phyloP scores from a whole-genome alignment of 2,329 filamentous ascomycete genomes.

The Metarhizium anisopliae region DNA sequence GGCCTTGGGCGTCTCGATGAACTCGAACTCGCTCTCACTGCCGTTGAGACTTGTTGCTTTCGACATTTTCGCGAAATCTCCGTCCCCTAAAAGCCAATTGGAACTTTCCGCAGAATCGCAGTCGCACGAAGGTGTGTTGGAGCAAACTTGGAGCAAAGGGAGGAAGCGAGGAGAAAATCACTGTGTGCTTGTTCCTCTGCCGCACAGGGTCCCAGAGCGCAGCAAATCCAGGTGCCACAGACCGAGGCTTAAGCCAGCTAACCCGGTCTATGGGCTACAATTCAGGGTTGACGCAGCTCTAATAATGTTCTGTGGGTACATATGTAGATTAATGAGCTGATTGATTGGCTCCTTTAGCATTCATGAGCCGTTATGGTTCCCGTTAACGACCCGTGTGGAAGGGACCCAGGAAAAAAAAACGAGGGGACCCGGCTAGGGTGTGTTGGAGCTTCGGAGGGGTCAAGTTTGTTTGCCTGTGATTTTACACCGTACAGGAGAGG shows the following conservation, averaged over 20 bases:
- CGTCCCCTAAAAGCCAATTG: constrained; percentile 17
- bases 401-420: too few relatives aligned
- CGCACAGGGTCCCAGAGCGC: background rate
- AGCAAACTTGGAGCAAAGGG: background rate
- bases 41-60: constrained; percentile 21
- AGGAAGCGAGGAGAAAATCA: background rate
- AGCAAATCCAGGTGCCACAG: background rate
- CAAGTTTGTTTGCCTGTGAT: too few relatives aligned
- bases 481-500: too few relatives aligned
- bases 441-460: too few relatives aligned
- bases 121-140: constrained; percentile 6
- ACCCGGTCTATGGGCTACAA: too few relatives aligned
- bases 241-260: background rate
- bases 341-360: background rate
- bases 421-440: too few relatives aligned
- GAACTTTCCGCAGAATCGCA: constrained; percentile 10
- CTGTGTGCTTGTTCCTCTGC: background rate
- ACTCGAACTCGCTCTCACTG: constrained; percentile 30
- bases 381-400: background rate
- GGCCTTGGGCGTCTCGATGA: constrained; percentile 32
- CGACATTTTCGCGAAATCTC: constrained; percentile 22
- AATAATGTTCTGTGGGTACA: background rate
- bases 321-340: background rate
- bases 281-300: background rate
- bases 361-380: background rate